Evolutionary conservation across 2,329 filamentous ascomycete genomes (phyloP).

Genomic region (Colletotrichum sansevieriae): DNA sequence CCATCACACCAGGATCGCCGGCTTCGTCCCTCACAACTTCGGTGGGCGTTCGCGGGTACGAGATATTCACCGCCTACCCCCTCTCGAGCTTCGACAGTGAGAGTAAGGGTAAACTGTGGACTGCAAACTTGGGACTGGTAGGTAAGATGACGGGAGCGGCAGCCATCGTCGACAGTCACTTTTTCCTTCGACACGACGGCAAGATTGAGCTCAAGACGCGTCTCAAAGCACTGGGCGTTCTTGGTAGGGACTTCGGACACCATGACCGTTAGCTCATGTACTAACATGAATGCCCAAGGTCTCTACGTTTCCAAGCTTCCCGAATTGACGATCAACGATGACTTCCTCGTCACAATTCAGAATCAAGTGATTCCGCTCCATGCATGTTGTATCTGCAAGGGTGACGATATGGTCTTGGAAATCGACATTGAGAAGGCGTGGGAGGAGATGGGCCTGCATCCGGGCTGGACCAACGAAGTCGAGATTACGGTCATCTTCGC

Average conservation of each 20-base stretch:
- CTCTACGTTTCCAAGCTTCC: slow-evolving; percentile 82
- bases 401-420: slow-evolving; percentile 74
- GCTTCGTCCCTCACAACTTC: slow-evolving; percentile 71
- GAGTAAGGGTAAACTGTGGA: slow-evolving; percentile 56
- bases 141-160: slow-evolving; percentile 92
- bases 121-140: slow-evolving; percentile 82
- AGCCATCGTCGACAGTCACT: slow-evolving; percentile 75
- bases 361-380: slow-evolving; percentile 76
- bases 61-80: slow-evolving; percentile 83
- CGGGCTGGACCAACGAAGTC: slow-evolving; percentile 86
- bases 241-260: slow-evolving; percentile 64
- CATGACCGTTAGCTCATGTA: not conserved
- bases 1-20: slow-evolving; percentile 58
- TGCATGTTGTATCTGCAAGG: slow-evolving; percentile 64
- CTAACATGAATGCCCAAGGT: slow-evolving; percentile 58
- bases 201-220: slow-evolving; percentile 74
- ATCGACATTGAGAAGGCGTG: slow-evolving; percentile 84
- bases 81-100: slow-evolving; percentile 68
- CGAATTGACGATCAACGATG: slow-evolving; percentile 68
- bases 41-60: slow-evolving; percentile 77
- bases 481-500: slow-evolving; percentile 73
- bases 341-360: slow-evolving; percentile 82
- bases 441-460: slow-evolving; percentile 77
- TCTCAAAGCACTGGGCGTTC: slow-evolving; percentile 83
- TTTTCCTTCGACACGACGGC: slow-evolving; percentile 67